These are phyloP conservation scores for Tubosaeta sp. DNA, from an alignment of 768 basidiomycete genomes.

Conservation along the genomic window DNA sequence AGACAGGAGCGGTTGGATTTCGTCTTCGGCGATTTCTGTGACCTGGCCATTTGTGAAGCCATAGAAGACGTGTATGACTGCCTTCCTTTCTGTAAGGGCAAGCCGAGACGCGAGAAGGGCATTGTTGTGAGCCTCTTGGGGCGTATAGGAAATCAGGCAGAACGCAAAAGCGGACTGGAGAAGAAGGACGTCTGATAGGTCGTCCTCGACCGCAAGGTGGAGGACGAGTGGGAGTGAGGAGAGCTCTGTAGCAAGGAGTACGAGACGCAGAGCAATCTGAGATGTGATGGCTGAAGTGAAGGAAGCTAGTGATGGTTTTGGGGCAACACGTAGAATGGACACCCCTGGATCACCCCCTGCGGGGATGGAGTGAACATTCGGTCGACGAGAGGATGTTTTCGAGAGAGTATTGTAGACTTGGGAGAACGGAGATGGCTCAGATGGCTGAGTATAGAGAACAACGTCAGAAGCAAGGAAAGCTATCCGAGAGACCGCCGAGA, in stretches of 20 bases:
- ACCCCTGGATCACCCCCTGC: slow-evolving; percentile 63
- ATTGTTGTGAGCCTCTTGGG: slow-evolving; percentile 86
- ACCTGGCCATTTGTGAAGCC: slow-evolving; percentile 36
- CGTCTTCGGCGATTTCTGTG: slow-evolving; percentile 53
- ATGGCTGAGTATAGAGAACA: slow-evolving; percentile 54
- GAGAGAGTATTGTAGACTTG: slow-evolving; percentile 29
- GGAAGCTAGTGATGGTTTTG: slow-evolving; percentile 45
- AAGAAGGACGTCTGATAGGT: slow-evolving; percentile 70
- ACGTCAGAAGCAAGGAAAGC: slow-evolving; percentile 69
- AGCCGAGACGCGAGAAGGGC: slow-evolving; percentile 81
- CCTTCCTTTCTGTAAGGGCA: slow-evolving; percentile 62
- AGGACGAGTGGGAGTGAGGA: slow-evolving; percentile 63
- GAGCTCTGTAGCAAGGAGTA: slow-evolving; percentile 67
- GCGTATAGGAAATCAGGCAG: slow-evolving; percentile 71
- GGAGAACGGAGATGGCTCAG: slow-evolving; percentile 38
- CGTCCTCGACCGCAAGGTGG: slow-evolving; percentile 60
- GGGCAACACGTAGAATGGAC: slow-evolving; percentile 47
- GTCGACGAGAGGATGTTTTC: slow-evolving; percentile 34
- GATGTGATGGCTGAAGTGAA: slow-evolving; percentile 53
- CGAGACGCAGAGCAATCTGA: slow-evolving; percentile 53
- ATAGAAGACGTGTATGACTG: slow-evolving; percentile 86
- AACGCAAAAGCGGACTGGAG: slow-evolving; percentile 78
- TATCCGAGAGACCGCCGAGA: slow-evolving; percentile 55
- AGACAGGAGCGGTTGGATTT: slow-evolving; percentile 57
- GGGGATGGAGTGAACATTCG: slow-evolving; percentile 49